Evolutionary conservation across 208 protist species (phyloP).

Genomic region (Leishmania guyanensis): DNA sequence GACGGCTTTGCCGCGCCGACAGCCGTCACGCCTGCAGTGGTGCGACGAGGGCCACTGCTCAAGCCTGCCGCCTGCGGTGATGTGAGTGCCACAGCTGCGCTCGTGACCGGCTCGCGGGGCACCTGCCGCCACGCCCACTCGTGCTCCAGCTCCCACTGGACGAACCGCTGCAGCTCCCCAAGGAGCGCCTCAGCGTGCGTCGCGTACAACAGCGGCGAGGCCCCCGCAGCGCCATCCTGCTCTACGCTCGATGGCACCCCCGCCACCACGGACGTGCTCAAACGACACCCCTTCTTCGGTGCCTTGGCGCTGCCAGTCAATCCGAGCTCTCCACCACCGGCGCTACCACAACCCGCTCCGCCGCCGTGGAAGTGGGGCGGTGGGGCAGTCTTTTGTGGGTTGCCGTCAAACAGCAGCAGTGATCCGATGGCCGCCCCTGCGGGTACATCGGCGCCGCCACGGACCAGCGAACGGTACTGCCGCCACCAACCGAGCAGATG

Average conservation of each 20-base stretch:
- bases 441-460: constrained; percentile 7
- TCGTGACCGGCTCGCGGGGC: constrained; percentile 30
- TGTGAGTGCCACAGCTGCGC: background rate
- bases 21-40: constrained; percentile 2
- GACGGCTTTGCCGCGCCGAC: constrained; percentile 36
- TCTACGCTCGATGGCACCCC: constrained; percentile 21
- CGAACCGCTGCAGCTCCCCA: constrained; percentile 42
- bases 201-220: constrained; percentile 5
- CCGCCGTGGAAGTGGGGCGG: background rate
- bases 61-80: background rate
- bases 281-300: constrained; percentile 12
- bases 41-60: background rate
- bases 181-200: constrained; percentile 21
- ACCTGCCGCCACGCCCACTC: constrained; percentile 63
- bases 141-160: constrained; percentile 53
- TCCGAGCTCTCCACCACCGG: background rate
- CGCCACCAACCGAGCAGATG: constrained; percentile 64
- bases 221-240: constrained; percentile 20
- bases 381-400: constrained; percentile 10
- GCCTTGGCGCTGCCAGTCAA: background rate
- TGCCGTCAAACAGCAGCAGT: constrained; percentile 29
- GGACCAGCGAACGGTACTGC: constrained; percentile 34
- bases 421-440: background rate
- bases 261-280: background rate
- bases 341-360: background rate